phyloP scores from a whole-genome alignment of 2,329 filamentous ascomycete genomes.

The Verticillium nonalfalfae region DNA sequence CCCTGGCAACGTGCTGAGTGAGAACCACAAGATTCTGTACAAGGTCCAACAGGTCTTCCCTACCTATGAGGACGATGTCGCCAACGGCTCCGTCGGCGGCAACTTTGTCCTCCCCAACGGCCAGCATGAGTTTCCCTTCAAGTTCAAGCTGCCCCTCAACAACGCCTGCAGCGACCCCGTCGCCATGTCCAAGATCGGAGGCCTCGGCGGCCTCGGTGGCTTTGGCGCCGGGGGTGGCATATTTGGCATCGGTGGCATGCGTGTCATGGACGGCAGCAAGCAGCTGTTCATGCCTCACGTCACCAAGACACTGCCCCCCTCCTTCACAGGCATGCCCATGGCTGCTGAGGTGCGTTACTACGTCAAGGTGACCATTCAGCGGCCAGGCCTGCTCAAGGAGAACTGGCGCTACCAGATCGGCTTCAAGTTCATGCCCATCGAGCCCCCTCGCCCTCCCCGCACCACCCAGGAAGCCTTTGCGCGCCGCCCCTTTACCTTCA shows the following conservation, averaged over 20 bases:
- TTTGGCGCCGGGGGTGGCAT: slow-evolving; percentile 35
- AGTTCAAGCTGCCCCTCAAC: slow-evolving; percentile 73
- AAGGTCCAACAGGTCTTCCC: slow-evolving; percentile 69
- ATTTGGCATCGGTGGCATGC: slow-evolving; percentile 44
- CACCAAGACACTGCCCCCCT: slow-evolving; percentile 82
- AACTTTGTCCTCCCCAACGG: slow-evolving; percentile 60
- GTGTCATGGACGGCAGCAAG: slow-evolving; percentile 57
- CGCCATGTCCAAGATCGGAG: slow-evolving; percentile 46
- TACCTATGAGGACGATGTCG: slow-evolving; percentile 36
- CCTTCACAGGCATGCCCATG: slow-evolving; percentile 77
- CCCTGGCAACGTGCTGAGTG: slow-evolving; percentile 38
- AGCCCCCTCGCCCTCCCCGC: slow-evolving; percentile 67
- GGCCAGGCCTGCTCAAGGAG: slow-evolving; percentile 85
- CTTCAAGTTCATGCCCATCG: slow-evolving; percentile 88
- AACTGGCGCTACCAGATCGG: slow-evolving; percentile 66
- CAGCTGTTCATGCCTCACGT: slow-evolving; percentile 64
- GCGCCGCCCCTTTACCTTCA: slow-evolving; percentile 59
- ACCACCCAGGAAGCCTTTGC: slow-evolving; percentile 79
- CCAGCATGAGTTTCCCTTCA: slow-evolving; percentile 70
- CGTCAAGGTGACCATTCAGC: slow-evolving; percentile 87
- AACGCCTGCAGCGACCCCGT: slow-evolving; percentile 57
- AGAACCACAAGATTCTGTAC: slow-evolving; percentile 71
- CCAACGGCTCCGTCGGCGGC: slow-evolving; percentile 28
- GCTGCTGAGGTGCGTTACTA: slow-evolving; percentile 91
- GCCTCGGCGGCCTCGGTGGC: slow-evolving; percentile 48